phyloP scores from a whole-genome alignment of 192 early-diverging fungal genomes.

The Gryganskiella cystojenkinii region DNA sequence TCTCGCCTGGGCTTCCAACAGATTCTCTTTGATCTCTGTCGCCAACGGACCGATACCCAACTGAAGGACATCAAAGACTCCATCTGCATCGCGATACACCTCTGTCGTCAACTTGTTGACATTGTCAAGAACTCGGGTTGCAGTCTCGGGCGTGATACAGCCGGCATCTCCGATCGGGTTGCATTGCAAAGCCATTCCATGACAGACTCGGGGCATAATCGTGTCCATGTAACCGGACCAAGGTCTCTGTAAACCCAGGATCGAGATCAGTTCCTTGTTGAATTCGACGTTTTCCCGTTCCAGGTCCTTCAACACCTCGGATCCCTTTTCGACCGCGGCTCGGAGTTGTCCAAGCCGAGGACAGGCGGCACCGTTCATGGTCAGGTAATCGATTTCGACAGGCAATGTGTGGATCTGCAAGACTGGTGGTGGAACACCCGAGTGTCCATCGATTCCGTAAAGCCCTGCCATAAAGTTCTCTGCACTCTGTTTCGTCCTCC shows the following conservation, averaged over 20 bases:
- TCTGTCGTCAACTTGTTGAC: constrained; percentile 22
- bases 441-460: constrained; percentile 10
- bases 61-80: constrained; percentile 26
- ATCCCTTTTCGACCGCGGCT: constrained; percentile 6
- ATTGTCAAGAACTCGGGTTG: constrained; percentile 18
- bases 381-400: constrained; percentile 37
- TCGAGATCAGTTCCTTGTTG: constrained; percentile 11
- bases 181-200: constrained; percentile 30
- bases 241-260: constrained; percentile 19
- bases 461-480: constrained; percentile 50
- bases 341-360: constrained; percentile 26
- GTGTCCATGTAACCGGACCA: constrained; percentile 51
- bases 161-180: neutral
- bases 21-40: constrained; percentile 32
- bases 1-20: constrained; percentile 20
- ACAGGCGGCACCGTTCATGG: constrained; percentile 34
- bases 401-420: constrained; percentile 39
- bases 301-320: constrained; percentile 20
- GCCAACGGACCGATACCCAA: constrained; percentile 40
- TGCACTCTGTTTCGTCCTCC: constrained; percentile 48
- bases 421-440: constrained; percentile 7
- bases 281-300: constrained; percentile 21
- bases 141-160: constrained; percentile 13
- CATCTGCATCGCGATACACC: constrained; percentile 20
- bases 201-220: constrained; percentile 35